Percentiles rank a stretch among this genome's conserved stretches.
phyloP scores from a whole-genome alignment of 2,329 filamentous ascomycete species.

The Pseudogymnoascus sp. region DNA sequence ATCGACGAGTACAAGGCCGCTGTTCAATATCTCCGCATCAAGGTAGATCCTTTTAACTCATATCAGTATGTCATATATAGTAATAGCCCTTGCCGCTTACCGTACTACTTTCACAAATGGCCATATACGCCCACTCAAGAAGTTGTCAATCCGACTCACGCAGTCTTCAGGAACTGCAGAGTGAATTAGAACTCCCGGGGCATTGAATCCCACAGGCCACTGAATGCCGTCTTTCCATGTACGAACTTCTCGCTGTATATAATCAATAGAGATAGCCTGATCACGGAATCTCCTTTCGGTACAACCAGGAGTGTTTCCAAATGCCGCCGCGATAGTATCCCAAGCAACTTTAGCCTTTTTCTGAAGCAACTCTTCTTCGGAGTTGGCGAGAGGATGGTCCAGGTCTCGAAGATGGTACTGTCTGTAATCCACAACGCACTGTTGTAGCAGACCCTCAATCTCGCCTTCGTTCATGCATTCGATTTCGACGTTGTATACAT shows the following conservation, averaged over 20 bases:
- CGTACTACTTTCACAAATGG: conserved; percentile 17
- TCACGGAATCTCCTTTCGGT: conserved; percentile 10
- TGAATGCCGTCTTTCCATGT: conserved; percentile 13
- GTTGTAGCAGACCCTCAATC: conserved; percentile 15
- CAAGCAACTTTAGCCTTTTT: conserved; percentile 13
- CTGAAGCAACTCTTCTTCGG: conserved; percentile 8
- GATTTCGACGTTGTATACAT: conserved; percentile 14
- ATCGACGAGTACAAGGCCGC: conserved; percentile 16
- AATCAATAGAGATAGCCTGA: conserved; percentile 5
- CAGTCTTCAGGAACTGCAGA: conserved; percentile 8
- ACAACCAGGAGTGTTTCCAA: conserved; percentile 11
- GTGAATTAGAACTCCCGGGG: neutral
- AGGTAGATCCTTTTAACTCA: conserved; percentile 12
- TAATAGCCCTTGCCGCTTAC: conserved; percentile 5
- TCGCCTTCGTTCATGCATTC: conserved; percentile 14
- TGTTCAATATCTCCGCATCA: conserved; percentile 11
- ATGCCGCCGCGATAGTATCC: conserved; percentile 13
- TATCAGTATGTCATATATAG: neutral
- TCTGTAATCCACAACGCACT: conserved; percentile 15
- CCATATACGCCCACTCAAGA: conserved; percentile 12
- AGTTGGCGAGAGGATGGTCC: neutral
- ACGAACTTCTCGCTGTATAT: conserved; percentile 10
- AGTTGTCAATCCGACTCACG: conserved; percentile 8
- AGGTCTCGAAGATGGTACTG: conserved; percentile 13
- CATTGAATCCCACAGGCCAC: conserved; percentile 14